A percentile compares a stretch with the other conserved stretches of the same genome.
Evolutionary conservation across 176 grass and related monocot genomes (phyloP).

Genomic region (Aegilops speltoides): DNA sequence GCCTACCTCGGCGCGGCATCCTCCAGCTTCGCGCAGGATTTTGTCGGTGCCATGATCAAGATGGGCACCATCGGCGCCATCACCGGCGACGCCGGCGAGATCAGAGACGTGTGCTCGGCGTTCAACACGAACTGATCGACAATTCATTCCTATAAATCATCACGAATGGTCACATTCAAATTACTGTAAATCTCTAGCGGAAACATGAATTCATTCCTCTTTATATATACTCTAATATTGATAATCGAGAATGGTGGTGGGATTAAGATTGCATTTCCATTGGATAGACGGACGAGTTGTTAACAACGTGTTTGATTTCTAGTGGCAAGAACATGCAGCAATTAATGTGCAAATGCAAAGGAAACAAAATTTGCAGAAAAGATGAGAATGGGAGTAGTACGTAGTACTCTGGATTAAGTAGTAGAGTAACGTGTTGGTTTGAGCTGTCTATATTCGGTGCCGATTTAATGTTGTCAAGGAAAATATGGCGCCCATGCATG

Average conservation of each 20-base stretch:
- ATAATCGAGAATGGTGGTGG: background rate
- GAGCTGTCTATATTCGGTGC: background rate
- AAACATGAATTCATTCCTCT: background rate
- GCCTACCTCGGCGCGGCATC: constrained; percentile 43
- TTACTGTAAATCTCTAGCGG: background rate
- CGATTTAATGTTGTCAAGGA: background rate
- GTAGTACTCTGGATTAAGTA: background rate
- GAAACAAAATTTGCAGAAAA: background rate
- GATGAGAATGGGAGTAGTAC: background rate
- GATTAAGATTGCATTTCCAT: background rate
- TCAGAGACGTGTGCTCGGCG: constrained; percentile 58
- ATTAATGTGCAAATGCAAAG: background rate
- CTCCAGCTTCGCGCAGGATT: constrained; percentile 47
- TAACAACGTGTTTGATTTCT: background rate
- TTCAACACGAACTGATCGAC: constrained; percentile 46
- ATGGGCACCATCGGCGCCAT: constrained; percentile 63
- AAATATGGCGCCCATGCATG: background rate
- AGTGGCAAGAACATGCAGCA: constrained; percentile 18
- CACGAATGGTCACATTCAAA: background rate
- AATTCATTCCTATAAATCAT: background rate
- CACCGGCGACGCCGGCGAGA: constrained; percentile 59
- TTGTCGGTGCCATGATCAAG: constrained; percentile 57
- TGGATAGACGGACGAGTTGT: background rate
- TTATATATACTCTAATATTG: background rate
- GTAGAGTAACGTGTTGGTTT: background rate